phyloP scores from a whole-genome alignment of 306 rosid genomes.

The Notholithocarpus densiflorus region DNA sequence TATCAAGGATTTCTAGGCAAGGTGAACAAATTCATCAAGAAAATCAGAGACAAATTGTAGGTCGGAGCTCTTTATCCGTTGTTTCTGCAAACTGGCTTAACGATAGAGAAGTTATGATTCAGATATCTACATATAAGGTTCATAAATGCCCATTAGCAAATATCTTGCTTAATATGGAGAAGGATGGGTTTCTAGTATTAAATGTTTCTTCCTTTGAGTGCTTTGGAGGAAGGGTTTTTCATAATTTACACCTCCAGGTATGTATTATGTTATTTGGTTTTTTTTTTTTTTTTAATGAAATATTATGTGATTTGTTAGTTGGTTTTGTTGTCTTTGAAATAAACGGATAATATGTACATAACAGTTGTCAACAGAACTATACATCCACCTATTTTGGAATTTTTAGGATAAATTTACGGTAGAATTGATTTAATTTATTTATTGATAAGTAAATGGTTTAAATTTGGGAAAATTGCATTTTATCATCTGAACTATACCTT shows the following conservation, averaged over 20 bases:
- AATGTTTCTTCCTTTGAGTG: constrained; percentile 64
- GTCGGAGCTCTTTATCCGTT: constrained; percentile 22
- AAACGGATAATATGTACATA: too few relatives aligned
- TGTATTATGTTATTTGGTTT: neutral
- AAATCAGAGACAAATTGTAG: neutral
- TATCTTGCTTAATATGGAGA: constrained; percentile 44
- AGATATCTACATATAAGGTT: constrained; percentile 37
- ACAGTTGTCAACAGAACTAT: too few relatives aligned
- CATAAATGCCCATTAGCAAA: constrained; percentile 36
- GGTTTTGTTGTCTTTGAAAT: too few relatives aligned
- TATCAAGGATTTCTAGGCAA: constrained; percentile 21
- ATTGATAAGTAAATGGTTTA: too few relatives aligned
- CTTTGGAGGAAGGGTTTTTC: constrained; percentile 48
- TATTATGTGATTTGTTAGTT: too few relatives aligned
- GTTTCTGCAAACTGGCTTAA: constrained; percentile 49
- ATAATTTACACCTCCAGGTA: constrained; percentile 57
- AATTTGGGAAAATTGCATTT: too few relatives aligned
- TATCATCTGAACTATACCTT: too few relatives aligned
- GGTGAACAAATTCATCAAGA: neutral
- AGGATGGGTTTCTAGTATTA: constrained; percentile 40
- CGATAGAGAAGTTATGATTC: constrained; percentile 48
- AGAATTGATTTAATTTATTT: too few relatives aligned
- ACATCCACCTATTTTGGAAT: too few relatives aligned
- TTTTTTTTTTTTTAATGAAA: neutral
- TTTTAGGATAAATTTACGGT: too few relatives aligned